Base-by-base conservation (phyloP, 139 green algal species). In the Edaphochlamys debaryana region DNA sequence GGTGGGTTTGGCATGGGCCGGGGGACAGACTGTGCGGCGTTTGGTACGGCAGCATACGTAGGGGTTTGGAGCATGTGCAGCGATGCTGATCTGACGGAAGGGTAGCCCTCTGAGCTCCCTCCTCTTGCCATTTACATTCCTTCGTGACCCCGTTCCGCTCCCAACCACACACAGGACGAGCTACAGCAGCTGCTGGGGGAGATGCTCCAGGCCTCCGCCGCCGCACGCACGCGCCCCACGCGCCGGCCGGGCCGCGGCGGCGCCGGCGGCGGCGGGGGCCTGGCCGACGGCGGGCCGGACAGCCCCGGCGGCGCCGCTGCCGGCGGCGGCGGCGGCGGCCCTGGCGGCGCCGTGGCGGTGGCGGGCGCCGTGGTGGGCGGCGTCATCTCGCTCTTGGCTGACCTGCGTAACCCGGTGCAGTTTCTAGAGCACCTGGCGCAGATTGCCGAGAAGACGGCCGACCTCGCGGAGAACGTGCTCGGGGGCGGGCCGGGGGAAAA, bases 391-490 rank as follows among this genome's bases (percentile, higher is more conserved):
- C 38, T 71, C 38, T 60, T 81, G 29, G 34, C 40, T 29, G 60
- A 71, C 60, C 60, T 81, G 30, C 13, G 6, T 22, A 81, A 81
- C 75, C 75, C 75, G n/a, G 75, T 81, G 40, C 60, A 71, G 54
- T 72, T 81, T 41, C 75, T 81, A 60, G 75, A 81, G 75, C 75
- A 81, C 32, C 38, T 86, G 52, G 69, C 79, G 56, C 54, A 50
- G 41, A 60, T 81, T 30, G 75, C 75, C 5, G 75, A 81, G 60
- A 50, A 36, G 30, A 81, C 75, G 25, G 75, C 75, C 30, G 75
- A 81, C 75, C 23, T 86, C 38, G 79, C 79, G 70, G 79, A 86
- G 68, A 80, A 20, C 38, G 79, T 69, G n/a, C 52, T 79, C 37
- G 58, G 60, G 30, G 79, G 69, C 22, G 42, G 17, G 9, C n/a